Percentiles rank a stretch among this genome's conserved stretches.
Conservation (phyloP, 192 early-diverging fungal genomes). For the Lunasporangiospora selenospora region DNA sequence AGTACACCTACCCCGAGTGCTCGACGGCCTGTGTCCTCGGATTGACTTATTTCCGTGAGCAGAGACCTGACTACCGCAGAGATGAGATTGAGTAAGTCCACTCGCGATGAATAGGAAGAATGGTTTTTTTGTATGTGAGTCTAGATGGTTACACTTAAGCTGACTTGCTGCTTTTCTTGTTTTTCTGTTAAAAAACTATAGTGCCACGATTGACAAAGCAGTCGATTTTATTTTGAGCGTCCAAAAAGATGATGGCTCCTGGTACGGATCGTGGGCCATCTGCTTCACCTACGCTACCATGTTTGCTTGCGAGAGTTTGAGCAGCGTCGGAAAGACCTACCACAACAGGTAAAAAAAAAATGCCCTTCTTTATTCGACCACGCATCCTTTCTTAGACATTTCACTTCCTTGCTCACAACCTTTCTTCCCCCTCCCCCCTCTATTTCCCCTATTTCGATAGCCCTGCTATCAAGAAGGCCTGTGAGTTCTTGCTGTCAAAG, state of each 20-base stretch:
- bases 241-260: slow-evolving; percentile 86
- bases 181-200: slow-evolving; percentile 1
- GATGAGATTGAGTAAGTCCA: slow-evolving; percentile 74
- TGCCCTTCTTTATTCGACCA: too few relatives aligned
- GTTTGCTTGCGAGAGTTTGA: slow-evolving; percentile 90
- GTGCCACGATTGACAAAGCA: slow-evolving; percentile 53
- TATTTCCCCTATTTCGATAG: slow-evolving; percentile 39
- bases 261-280: slow-evolving; percentile 97
- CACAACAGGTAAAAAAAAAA: slow-evolving; percentile 70
- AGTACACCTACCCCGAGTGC: slow-evolving; percentile 98
- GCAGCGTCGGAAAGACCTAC: slow-evolving; percentile 84
- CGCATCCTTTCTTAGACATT: too few relatives aligned
- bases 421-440: not conserved
- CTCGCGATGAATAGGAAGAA: slow-evolving; percentile 25
- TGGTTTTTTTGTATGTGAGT: slow-evolving; percentile 2
- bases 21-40: slow-evolving; percentile 93
- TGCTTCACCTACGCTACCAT: slow-evolving; percentile 97
- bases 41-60: slow-evolving; percentile 76
- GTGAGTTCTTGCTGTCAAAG: slow-evolving; percentile 90
- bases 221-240: slow-evolving; percentile 75
- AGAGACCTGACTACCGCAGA: slow-evolving; percentile 81
- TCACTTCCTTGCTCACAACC: too few relatives aligned
- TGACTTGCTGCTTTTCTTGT: not conserved
- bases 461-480: slow-evolving; percentile 70
- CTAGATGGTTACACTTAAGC: not conserved